Base-by-base conservation (phyloP, 768 basidiomycete species). In the Xerocomus potaroensis region DNA sequence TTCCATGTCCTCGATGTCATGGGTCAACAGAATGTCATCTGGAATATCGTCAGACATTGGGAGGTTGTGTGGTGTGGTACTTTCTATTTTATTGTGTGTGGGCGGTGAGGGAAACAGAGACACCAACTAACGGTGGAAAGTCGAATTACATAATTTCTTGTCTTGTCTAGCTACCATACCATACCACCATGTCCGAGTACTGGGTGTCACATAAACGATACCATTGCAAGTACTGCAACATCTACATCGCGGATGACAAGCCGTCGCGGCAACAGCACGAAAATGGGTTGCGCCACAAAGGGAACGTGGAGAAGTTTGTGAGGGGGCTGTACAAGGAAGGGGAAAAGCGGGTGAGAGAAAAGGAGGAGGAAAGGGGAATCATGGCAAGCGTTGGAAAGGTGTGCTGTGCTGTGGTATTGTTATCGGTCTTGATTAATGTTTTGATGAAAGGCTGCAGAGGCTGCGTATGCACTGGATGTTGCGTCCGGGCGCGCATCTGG, bases 161-260 rank as follows among this genome's bases (percentile, higher is more conserved):
- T 40, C 40, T 11, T 29, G 41, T 40, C n/a, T n/a, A n/a, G n/a
- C n/a, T n/a, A n/a, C n/a, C n/a, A n/a, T n/a, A n/a, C n/a, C n/a
- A n/a, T 30, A 56, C 55, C 16, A 41, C 14, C 63, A 93, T 92
- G 91, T 84, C 82, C 56, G 91, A 93, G 65, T 93, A 86, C 65
- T 94, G 91, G 91, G 85, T 93, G 52, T 90, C 90, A 21, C 83
- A 88, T 65, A 92, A 93, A 69, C 86, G 83, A 57, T 95, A 94
- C 69, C 87, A 80, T 63, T 96, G 93, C 83, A 92, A 93, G 64
- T 97, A 97, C 73, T 98, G 96, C 72, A 88, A 92, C 41, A 92
- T 91, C 53, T 97, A 85, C 72, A 97, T 99, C 51, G 80, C 92
- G 43, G 96, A 99, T 70, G 95, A 99, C 74, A 91, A 75, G 9